Evolutionary conservation across 352 stramenopile genomes (phyloP), one percentile per base, ranked within the genome.

Genomic region (Phytophthora macrochlamydospora): DNA sequence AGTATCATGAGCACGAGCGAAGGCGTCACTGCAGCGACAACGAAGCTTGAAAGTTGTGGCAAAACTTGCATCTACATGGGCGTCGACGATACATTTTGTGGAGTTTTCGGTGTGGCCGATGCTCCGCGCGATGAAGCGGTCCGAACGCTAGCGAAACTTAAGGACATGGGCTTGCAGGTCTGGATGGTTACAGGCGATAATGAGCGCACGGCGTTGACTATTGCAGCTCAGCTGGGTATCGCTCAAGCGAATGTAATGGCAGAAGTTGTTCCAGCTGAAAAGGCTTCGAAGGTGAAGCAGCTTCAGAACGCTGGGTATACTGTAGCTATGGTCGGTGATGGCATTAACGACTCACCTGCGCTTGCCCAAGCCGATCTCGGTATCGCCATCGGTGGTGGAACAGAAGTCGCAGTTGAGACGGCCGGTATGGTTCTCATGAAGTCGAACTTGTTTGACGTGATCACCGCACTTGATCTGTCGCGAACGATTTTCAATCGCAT

Each of bases 161-260:
- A 84, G 38, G 48, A 89, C 33, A 94, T 96, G 74, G 87, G 91
- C 4, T 76, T 99, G 44, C 86, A 98, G 40, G 89, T 99, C 18
- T 98, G 92, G 87, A 99, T 99, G 94, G 75, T 99, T 11, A 99
- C 97, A 14, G 98, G 98, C 28, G 98, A 99, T 77, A 99, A 99
- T 73, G 61, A 67, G 29, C 78, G 85, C 28, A 99, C 97, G 18
- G 97, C 97, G 7, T 62, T 85, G 56, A 89, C 85, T 18, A 93
- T 99, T 61, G 97, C 96, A 0, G 68, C 90, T 29, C 75, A 97
- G 44, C 69, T 99, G 37, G 93, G 97, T 46, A 95, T 99, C 60
- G 83, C 67, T 51, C 78, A 69, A 4, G 53, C 77, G 48, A 87
- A 97, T 46, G 91, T 99, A 1, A 93, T 98, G 76, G 90, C 97